These are phyloP conservation scores for Whalleya microplaca DNA, from an alignment of 2,329 filamentous ascomycete genomes.

Conservation along the genomic window DNA sequence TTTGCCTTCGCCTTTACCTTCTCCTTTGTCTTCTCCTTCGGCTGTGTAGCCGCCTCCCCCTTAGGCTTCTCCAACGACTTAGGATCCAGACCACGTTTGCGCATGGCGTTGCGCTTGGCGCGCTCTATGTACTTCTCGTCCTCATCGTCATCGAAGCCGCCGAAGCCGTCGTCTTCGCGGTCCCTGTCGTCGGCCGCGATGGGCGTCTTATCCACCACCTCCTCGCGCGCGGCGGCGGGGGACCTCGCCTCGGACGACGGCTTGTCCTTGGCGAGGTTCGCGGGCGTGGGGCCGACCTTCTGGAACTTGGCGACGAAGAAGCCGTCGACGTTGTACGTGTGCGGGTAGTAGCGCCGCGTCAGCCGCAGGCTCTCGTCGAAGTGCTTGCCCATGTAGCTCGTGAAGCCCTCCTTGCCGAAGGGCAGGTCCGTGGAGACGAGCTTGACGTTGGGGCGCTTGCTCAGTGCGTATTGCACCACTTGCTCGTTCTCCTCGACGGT, in stretches of 20 bases:
- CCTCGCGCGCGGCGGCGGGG: constrained; percentile 37
- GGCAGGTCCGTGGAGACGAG: constrained; percentile 88
- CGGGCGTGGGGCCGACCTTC: constrained; percentile 80
- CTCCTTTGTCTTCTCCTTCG: constrained; percentile 43
- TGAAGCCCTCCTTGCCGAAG: constrained; percentile 94
- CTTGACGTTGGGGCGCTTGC: constrained; percentile 89
- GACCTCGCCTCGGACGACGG: not conserved
- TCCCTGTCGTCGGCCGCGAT: constrained; percentile 54
- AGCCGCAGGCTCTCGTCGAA: constrained; percentile 86
- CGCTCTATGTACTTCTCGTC: constrained; percentile 73
- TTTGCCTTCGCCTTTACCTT: constrained; percentile 38
- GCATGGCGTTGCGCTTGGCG: constrained; percentile 73
- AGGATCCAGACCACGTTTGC: constrained; percentile 74
- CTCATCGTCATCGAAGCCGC: constrained; percentile 74
- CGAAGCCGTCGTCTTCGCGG: constrained; percentile 60
- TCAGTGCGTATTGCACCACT: constrained; percentile 91
- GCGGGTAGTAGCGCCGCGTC: constrained; percentile 85
- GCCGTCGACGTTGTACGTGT: constrained; percentile 93
- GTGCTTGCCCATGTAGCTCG: constrained; percentile 84
- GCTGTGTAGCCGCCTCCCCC: constrained; percentile 30
- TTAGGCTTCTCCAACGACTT: constrained; percentile 56
- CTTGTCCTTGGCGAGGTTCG: constrained; percentile 52
- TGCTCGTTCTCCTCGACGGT: constrained; percentile 92
- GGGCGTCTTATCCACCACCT: constrained; percentile 70
- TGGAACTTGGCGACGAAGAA: constrained; percentile 99